Evolutionary conservation across 768 basidiomycete genomes (phyloP).

Genomic region (Leccinum rimulosum): DNA sequence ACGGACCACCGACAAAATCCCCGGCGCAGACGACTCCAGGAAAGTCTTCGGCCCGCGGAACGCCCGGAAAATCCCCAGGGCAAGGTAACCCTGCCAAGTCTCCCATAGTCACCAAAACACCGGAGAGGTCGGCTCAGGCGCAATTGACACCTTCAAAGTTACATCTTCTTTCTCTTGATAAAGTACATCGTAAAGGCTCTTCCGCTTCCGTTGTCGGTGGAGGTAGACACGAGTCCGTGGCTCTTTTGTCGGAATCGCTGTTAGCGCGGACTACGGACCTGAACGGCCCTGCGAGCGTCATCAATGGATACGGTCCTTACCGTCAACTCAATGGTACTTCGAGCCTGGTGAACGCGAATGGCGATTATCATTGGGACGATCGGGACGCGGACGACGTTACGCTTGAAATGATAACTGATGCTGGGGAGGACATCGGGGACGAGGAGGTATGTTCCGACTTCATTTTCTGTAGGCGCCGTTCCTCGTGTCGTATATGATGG

Average conservation of each 20-base stretch:
- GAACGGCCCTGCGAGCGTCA: conserved; percentile 20
- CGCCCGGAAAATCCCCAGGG: conserved; percentile 22
- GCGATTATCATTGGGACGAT: conserved; percentile 27
- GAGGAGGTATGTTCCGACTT: conserved; percentile 53
- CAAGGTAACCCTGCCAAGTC: conserved; percentile 25
- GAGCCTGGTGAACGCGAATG: conserved; percentile 20
- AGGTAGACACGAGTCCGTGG: conserved; percentile 15
- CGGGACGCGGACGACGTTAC: conserved; percentile 60
- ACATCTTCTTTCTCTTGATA: conserved; percentile 16
- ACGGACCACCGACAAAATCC: conserved; percentile 17
- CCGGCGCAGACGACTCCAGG: conserved; percentile 19
- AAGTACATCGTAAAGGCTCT: conserved; percentile 21
- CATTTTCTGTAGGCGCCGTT: neutral
- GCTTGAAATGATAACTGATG: conserved; percentile 66
- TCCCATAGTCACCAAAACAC: conserved; percentile 20
- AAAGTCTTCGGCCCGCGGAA: conserved; percentile 15
- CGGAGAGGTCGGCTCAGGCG: conserved; percentile 18
- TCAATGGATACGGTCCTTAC: conserved; percentile 16
- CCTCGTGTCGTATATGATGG: neutral
- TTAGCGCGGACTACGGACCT: conserved; percentile 8
- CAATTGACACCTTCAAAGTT: conserved; percentile 22
- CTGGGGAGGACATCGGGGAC: conserved; percentile 59
- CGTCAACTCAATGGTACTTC: conserved; percentile 25
- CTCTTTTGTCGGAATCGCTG: conserved; percentile 19
- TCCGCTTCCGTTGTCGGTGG: conserved; percentile 17